Evolutionary conservation across 2,329 filamentous ascomycete species (phyloP), one percentile per base, ranked within the genome.

Genomic region (Aureobasidium vineae): DNA sequence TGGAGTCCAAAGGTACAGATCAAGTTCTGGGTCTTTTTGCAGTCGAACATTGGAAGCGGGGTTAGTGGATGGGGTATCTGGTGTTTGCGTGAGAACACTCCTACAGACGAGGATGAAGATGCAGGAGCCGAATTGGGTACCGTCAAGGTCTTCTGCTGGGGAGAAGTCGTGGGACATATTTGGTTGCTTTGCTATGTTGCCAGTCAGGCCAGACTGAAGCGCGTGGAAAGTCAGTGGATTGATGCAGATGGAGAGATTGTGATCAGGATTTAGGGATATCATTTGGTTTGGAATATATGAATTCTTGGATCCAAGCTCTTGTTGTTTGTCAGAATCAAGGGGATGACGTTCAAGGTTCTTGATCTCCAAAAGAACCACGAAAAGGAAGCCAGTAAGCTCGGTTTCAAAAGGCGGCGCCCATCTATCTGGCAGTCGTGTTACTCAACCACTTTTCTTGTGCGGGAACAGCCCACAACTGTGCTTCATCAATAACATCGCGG

Each of bases 131-230:
- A 69, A 13, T 69, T 78, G 13, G 78, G 81, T 66, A 75, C 70
- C 1, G 75, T 96, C 1, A 84, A 86, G 40, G 75, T 94, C 1
- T 95, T 90, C 74, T 91, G 90, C 73, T 97, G 90, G 88, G 92
- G 90, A 0, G 84, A 88, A 69, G 79, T 91, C 0, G 85, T 86
- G 0, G 83, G 86, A 64, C 88, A 96, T 72, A 82, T 91, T 40
- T 96, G 92, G 75, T 77, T 95, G 4, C 75, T 93, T 45, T 76
- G 96, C 0, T 94, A 90, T 73, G 77, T 92, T 16, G 89, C 87
- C 0, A 94, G 88, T 71, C 82, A 85, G 66, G 82, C 88, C 38
- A 82, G 82, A 68, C 77, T 93, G 19, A 83, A 84, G 67, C 80
- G 79, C 7, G 84, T 84, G 10, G 84, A 84, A 0, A 80, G 85